Percentiles rank a stretch among this genome's conserved stretches.
Evolutionary conservation across 2,329 filamentous ascomycete species (phyloP).

Genomic region (Epichloe sibirici): DNA sequence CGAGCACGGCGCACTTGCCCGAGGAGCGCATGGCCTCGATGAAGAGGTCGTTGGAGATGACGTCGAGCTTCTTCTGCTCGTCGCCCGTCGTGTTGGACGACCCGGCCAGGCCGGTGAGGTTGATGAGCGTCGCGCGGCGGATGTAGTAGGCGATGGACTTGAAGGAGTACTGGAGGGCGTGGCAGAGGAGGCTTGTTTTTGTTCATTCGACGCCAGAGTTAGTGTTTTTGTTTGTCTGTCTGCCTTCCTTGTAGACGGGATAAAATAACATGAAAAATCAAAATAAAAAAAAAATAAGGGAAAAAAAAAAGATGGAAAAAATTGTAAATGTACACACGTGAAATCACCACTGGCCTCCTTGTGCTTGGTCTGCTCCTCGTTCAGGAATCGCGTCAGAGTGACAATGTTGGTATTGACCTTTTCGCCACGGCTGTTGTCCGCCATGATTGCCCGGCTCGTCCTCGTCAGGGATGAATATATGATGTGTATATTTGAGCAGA

Average conservation of each 20-base stretch:
- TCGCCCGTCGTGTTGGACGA: constrained; percentile 93
- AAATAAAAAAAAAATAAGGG: background rate
- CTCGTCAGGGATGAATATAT: too few relatives aligned
- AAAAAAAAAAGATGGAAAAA: constrained; percentile 6
- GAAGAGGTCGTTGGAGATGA: constrained; percentile 97
- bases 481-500: too few relatives aligned
- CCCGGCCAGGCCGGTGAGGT: constrained; percentile 87
- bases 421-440: constrained; percentile 41
- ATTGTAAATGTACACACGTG: constrained; percentile 49
- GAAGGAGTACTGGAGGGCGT: constrained; percentile 98
- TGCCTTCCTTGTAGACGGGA: too few relatives aligned
- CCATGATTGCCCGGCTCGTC: constrained; percentile 14
- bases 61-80: constrained; percentile 98
- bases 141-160: constrained; percentile 99
- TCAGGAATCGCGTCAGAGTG: constrained; percentile 89
- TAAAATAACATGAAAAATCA: too few relatives aligned
- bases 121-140: constrained; percentile 86
- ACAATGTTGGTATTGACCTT: constrained; percentile 93
- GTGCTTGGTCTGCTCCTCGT: constrained; percentile 88
- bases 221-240: background rate
- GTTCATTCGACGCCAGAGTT: background rate
- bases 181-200: constrained; percentile 73
- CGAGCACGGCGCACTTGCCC: constrained; percentile 77
- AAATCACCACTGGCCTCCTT: constrained; percentile 96
- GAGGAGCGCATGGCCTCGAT: constrained; percentile 89